These are phyloP conservation scores for Globisporangium polare DNA, from an alignment of 352 stramenopile species.

Conservation along the genomic window DNA sequence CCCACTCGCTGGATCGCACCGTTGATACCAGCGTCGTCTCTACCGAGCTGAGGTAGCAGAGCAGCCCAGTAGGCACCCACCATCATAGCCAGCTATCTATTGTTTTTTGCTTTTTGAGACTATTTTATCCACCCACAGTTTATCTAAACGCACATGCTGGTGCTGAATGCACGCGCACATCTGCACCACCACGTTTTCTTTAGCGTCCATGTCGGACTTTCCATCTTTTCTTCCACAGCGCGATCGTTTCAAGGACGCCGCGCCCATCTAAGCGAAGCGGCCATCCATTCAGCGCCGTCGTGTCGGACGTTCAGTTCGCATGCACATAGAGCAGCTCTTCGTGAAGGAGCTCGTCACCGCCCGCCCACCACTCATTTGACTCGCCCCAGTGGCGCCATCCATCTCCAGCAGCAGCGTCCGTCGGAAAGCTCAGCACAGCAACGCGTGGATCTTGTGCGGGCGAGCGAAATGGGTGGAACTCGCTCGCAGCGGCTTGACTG, in stretches of 20 bases:
- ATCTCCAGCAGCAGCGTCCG: neutral
- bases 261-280: neutral
- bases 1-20: constrained; percentile 22
- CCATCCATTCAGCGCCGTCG: neutral
- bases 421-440: neutral
- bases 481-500: constrained; percentile 5
- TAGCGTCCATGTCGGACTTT: neutral
- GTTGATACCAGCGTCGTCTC: constrained; percentile 18
- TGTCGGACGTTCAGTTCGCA: neutral
- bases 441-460: constrained; percentile 1
- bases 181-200: neutral
- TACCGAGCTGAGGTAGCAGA: constrained; percentile 10
- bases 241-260: neutral
- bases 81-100: constrained; percentile 14
- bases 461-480: constrained; percentile 8
- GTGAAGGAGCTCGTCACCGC: neutral
- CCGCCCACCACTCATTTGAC: constrained; percentile 3
- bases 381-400: neutral
- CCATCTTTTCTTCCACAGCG: neutral
- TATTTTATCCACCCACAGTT: constrained; percentile 13
- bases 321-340: neutral
- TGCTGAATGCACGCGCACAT: constrained; percentile 4
- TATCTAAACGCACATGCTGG: constrained; percentile 2
- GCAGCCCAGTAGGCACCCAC: neutral
- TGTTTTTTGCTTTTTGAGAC: constrained; percentile 17